Evolutionary conservation across 306 rosid species (phyloP).

Genomic region (Prunus mume): DNA sequence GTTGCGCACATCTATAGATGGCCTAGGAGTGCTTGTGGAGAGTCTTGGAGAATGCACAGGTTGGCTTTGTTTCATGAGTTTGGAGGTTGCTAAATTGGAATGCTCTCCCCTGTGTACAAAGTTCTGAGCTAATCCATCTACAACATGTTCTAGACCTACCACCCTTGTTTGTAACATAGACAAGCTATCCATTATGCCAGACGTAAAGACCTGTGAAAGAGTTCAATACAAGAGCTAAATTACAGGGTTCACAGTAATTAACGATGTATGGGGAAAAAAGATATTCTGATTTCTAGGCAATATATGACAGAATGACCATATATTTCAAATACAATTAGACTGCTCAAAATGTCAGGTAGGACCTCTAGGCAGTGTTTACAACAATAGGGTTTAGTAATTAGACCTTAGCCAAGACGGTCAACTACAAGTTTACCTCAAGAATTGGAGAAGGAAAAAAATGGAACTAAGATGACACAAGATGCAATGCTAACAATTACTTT

Average conservation of each 20-base stretch:
- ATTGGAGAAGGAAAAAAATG: no score
- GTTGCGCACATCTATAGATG: slow-evolving; percentile 46
- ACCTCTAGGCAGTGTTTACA: background rate
- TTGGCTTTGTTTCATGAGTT: slow-evolving; percentile 45
- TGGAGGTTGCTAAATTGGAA: slow-evolving; percentile 55
- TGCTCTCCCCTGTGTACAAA: slow-evolving; percentile 41
- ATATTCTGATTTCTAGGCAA: background rate
- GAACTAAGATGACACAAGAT: no score
- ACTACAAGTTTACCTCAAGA: no score
- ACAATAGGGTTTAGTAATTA: background rate
- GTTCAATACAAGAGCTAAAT: background rate
- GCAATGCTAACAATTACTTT: no score
- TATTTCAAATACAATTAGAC: background rate
- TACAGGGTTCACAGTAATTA: background rate
- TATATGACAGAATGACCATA: background rate
- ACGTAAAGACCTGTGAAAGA: slow-evolving; percentile 59
- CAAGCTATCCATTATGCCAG: slow-evolving; percentile 63
- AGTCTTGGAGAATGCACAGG: slow-evolving; percentile 54
- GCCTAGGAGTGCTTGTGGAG: slow-evolving; percentile 70
- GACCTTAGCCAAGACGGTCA: no score
- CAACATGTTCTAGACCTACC: slow-evolving; percentile 59
- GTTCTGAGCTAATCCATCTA: slow-evolving; percentile 58
- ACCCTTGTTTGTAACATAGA: slow-evolving; percentile 71
- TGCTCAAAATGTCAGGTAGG: background rate
- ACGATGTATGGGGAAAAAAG: background rate